phyloP scores from a whole-genome alignment of 2,329 filamentous ascomycete species.

The Nemania sp. region DNA sequence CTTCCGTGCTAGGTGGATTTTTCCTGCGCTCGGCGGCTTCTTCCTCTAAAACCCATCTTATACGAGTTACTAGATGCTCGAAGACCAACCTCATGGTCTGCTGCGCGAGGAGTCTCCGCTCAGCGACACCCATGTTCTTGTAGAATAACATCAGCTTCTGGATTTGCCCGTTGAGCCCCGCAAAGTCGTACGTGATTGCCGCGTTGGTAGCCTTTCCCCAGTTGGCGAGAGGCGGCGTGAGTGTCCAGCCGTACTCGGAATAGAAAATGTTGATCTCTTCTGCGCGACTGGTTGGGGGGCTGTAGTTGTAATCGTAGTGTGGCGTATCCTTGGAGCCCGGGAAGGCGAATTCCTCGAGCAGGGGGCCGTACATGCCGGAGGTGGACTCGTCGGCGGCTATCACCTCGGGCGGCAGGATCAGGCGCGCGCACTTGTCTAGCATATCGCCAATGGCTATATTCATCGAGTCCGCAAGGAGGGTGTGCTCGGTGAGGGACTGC shows the following conservation, averaged over 20 bases:
- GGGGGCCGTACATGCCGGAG: conserved; percentile 82
- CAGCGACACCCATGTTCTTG: conserved; percentile 60
- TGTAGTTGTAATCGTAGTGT: conserved; percentile 63
- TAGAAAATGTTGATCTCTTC: conserved; percentile 65
- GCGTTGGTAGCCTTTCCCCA: conserved; percentile 57
- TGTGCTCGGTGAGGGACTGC: conserved; percentile 73
- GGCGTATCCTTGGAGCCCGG: conserved; percentile 50
- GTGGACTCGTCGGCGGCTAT: conserved; percentile 64
- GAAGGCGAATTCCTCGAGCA: conserved; percentile 85
- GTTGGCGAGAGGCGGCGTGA: conserved; percentile 73
- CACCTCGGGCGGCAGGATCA: conserved; percentile 71
- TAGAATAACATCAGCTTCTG: conserved; percentile 61
- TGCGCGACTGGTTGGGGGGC: conserved; percentile 66
- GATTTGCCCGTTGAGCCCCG: conserved; percentile 75
- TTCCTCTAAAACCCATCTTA: conserved; percentile 76
- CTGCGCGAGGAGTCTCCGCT: conserved; percentile 76
- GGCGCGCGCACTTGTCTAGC: conserved; percentile 86
- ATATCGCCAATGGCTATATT: conserved; percentile 92
- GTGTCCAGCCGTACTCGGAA: conserved; percentile 67
- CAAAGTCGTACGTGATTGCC: conserved; percentile 77
- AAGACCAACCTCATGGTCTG: conserved; percentile 85
- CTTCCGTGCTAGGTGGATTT: conserved; percentile 8
- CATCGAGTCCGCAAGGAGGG: conserved; percentile 76
- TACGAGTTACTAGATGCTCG: conserved; percentile 83
- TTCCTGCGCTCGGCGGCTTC: not conserved